phyloP scores from a whole-genome alignment of 2,329 filamentous ascomycete species.

The Clarireedia homoeocarpa region DNA sequence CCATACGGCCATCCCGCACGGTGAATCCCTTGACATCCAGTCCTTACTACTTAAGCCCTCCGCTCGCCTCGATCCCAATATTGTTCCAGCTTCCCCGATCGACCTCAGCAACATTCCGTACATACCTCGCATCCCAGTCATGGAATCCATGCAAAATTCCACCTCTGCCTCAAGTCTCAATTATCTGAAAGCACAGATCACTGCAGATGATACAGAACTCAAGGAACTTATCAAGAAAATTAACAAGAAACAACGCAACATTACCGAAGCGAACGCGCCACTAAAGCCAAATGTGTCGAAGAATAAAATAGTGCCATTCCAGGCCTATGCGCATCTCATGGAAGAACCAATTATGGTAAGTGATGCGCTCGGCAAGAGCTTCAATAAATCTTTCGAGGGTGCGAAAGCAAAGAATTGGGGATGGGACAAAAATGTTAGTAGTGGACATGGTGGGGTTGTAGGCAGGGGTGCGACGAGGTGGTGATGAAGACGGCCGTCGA shows the following conservation, averaged over 20 bases:
- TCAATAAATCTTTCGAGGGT: constrained; percentile 4
- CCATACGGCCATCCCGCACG: constrained; percentile 65
- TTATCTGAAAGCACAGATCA: constrained; percentile 82
- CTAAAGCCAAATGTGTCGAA: constrained; percentile 30
- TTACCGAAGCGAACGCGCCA: constrained; percentile 34
- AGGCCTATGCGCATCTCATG: constrained; percentile 4
- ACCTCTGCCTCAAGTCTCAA: constrained; percentile 31
- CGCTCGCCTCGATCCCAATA: constrained; percentile 60
- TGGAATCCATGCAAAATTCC: constrained; percentile 56
- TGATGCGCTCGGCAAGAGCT: not conserved
- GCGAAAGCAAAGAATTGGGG: constrained; percentile 2
- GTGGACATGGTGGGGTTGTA: not conserved
- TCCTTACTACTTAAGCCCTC: constrained; percentile 62
- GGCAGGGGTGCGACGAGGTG: not conserved
- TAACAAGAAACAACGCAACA: constrained; percentile 44
- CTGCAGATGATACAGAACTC: constrained; percentile 64
- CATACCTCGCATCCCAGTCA: constrained; percentile 65
- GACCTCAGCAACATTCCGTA: constrained; percentile 58
- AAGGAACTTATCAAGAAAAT: constrained; percentile 63
- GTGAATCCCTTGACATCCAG: constrained; percentile 78
- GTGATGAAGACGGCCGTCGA: not conserved
- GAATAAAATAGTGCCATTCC: constrained; percentile 1
- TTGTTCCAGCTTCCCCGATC: constrained; percentile 41
- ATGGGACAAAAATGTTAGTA: not conserved
- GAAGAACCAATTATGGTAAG: constrained; percentile 10